A percentile compares a stretch with the other conserved stretches of the same genome.
These are phyloP conservation scores for Pythium sukuiense DNA, from an alignment of 352 stramenopile species.

Conservation along the genomic window DNA sequence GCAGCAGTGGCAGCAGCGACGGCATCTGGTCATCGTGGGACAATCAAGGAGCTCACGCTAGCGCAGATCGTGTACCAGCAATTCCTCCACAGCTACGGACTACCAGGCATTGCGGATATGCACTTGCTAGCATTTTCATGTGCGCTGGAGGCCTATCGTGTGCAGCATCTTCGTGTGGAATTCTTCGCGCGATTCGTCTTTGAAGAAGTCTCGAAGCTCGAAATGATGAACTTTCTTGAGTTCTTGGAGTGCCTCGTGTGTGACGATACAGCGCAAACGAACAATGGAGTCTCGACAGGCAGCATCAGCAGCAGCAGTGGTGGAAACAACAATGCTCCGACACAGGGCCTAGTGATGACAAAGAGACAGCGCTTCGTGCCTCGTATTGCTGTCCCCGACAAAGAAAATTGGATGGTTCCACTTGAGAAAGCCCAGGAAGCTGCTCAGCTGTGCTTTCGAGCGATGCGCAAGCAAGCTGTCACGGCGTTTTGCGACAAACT, in stretches of 20 bases:
- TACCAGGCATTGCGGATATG: constrained; percentile 78
- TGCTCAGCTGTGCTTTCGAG: constrained; percentile 63
- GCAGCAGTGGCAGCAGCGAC: neutral
- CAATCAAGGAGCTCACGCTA: constrained; percentile 41
- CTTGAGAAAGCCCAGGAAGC: constrained; percentile 68
- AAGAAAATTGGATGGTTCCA: constrained; percentile 64
- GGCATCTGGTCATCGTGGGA: neutral
- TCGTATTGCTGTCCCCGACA: constrained; percentile 61
- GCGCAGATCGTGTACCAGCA: constrained; percentile 81
- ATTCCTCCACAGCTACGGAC: constrained; percentile 78
- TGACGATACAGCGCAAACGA: constrained; percentile 32
- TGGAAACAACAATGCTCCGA: constrained; percentile 4
- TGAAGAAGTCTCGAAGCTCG: constrained; percentile 53
- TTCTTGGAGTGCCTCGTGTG: constrained; percentile 79
- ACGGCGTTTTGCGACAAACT: constrained; percentile 64
- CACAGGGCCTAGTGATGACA: constrained; percentile 17
- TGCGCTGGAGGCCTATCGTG: constrained; percentile 63
- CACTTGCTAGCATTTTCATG: constrained; percentile 75
- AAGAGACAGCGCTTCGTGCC: constrained; percentile 53
- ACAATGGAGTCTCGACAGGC: neutral
- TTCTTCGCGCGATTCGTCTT: constrained; percentile 79
- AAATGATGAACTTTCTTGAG: constrained; percentile 65
- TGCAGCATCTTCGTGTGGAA: constrained; percentile 70
- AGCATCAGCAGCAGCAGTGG: constrained; percentile 5
- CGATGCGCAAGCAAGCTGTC: constrained; percentile 69